phyloP scores from a whole-genome alignment of 176 grass and related monocot species.

The Oryza meridionalis region DNA sequence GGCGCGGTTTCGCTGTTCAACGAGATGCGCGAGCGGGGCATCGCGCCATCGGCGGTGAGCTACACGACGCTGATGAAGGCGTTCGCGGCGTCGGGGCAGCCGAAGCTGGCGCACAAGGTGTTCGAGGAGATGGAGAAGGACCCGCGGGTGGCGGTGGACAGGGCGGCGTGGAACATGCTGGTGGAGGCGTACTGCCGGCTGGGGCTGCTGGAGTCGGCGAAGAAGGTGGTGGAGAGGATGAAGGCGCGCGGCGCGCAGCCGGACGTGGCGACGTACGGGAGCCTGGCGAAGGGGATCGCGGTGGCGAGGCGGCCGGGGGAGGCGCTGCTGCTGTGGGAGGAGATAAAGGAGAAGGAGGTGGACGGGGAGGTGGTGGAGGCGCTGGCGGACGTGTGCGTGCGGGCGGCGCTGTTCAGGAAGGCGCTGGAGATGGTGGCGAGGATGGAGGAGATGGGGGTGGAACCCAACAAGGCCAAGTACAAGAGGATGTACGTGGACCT shows the following conservation, averaged over 20 bases:
- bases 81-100: slow-evolving; percentile 75
- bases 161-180: slow-evolving; percentile 90
- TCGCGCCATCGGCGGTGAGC: slow-evolving; percentile 78
- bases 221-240: slow-evolving; percentile 76
- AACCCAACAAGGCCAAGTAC: slow-evolving; percentile 92
- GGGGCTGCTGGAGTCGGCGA: slow-evolving; percentile 62
- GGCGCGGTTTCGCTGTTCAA: slow-evolving; percentile 76
- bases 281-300: slow-evolving; percentile 73
- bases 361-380: slow-evolving; percentile 78
- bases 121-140: slow-evolving; percentile 89
- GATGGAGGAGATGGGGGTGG: slow-evolving; percentile 93
- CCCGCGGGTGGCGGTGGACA: slow-evolving; percentile 67
- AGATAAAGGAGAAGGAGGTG: slow-evolving; percentile 64
- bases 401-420: slow-evolving; percentile 84
- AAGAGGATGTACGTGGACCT: slow-evolving; percentile 91
- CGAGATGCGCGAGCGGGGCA: slow-evolving; percentile 73
- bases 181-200: slow-evolving; percentile 71
- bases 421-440: slow-evolving; percentile 93
- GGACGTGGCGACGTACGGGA: slow-evolving; percentile 75
- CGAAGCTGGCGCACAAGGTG: slow-evolving; percentile 78
- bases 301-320: slow-evolving; percentile 73
- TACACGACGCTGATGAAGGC: slow-evolving; percentile 97
- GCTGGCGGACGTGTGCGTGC: slow-evolving; percentile 87
- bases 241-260: slow-evolving; percentile 56
- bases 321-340: slow-evolving; percentile 86